phyloP scores from a whole-genome alignment of 768 basidiomycete species.

The Calocybe gangraenosa region DNA sequence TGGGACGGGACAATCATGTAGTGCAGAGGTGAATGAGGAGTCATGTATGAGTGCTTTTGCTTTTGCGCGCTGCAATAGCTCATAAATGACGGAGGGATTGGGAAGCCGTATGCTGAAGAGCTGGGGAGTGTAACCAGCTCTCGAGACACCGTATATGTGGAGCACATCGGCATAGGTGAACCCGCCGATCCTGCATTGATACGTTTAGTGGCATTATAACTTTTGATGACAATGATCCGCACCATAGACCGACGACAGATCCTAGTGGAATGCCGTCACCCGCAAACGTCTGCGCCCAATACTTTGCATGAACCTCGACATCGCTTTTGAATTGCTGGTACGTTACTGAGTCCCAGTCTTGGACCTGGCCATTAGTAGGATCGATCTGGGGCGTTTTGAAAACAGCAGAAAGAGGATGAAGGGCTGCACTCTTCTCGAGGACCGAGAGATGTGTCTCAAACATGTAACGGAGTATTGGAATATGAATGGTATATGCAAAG shows the following conservation, averaged over 20 bases:
- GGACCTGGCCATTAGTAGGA: slow-evolving; percentile 32
- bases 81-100: slow-evolving; percentile 65
- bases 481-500: neutral
- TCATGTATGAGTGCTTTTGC: slow-evolving; percentile 67
- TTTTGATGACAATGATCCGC: slow-evolving; percentile 19
- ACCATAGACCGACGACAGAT: slow-evolving; percentile 76
- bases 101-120: slow-evolving; percentile 76
- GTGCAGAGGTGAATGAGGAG: slow-evolving; percentile 42
- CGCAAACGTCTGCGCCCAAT: slow-evolving; percentile 54
- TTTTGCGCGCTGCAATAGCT: slow-evolving; percentile 58
- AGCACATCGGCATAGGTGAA: slow-evolving; percentile 68
- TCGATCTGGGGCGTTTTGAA: slow-evolving; percentile 58
- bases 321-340: slow-evolving; percentile 62
- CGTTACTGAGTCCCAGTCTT: slow-evolving; percentile 57
- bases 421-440: slow-evolving; percentile 51
- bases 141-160: slow-evolving; percentile 69
- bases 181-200: slow-evolving; percentile 57
- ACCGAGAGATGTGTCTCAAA: slow-evolving; percentile 58
- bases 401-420: slow-evolving; percentile 44
- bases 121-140: slow-evolving; percentile 77
- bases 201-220: neutral
- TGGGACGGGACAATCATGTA: slow-evolving; percentile 45
- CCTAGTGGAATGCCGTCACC: slow-evolving; percentile 41
- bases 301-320: slow-evolving; percentile 59
- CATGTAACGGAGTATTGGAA: slow-evolving; percentile 25